Evolutionary conservation across 108 stramenopile species (phyloP), one percentile per base, ranked within the genome.

Genomic region (Hondaea fermentalgiana): DNA sequence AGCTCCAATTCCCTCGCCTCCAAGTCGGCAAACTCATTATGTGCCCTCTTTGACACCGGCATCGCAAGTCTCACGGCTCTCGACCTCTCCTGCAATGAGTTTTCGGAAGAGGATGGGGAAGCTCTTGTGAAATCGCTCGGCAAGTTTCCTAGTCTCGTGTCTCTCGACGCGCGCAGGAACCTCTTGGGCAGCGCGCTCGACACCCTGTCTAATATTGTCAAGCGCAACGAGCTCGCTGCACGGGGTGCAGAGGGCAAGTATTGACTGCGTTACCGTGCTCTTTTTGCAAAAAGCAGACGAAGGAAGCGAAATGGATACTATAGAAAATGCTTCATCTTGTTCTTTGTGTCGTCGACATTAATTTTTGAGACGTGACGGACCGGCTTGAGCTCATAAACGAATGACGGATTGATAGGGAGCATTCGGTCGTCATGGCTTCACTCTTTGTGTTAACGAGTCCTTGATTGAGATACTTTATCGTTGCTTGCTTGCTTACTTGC

Each of bases 11-110:
- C 72, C 4, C 72, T 92, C 3, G 90, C 72, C 17, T 29, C 12
- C 21, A 89, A 91, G 64, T 5, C 91, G 0, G 64, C 72, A 14
- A 25, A 58, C 5, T 83, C 91, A 35, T 89, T 93, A n/a, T 64
- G 72, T 45, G 57, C 28, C 35, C 44, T 91, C 53, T 88, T 93
- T 14, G 45, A 59, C 17, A 49, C 83, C 6, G 87, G 59, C 16
- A 60, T 25, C 6, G 42, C 55, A 5, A 14, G 21, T n/a, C 87
- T 93, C 19, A 21, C 28, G 4, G 58, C 89, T 5, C 58, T 93
- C 25, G 93, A 93, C 57, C 89, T 93, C 5, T 88, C 87, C 42
- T 90, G 91, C 83, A 93, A 93, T 44, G 91, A 87, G 25, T 60
- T 93, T 1, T 35, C 49, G 28, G 92, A 93, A 19, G 90, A 60